These are phyloP conservation scores for Termitomyces bulborhizus DNA, from an alignment of 768 basidiomycete genomes.

Conservation along the genomic window DNA sequence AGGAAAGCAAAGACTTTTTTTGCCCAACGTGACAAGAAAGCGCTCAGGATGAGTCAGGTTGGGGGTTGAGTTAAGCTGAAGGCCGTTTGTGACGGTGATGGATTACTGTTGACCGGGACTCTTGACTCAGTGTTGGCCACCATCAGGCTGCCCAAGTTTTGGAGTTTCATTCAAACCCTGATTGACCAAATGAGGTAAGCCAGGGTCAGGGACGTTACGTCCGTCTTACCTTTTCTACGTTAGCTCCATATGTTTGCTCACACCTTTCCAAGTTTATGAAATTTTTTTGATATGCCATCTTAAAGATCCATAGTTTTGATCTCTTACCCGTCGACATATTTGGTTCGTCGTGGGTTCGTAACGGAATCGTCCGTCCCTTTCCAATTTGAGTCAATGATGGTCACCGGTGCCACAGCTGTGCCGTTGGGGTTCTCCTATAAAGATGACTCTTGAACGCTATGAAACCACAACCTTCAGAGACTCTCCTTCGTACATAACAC, in stretches of 20 bases:
- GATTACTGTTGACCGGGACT: neutral
- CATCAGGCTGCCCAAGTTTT: slow-evolving; percentile 15
- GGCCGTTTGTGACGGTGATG: neutral
- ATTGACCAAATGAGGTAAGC: slow-evolving; percentile 20
- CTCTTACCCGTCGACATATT: slow-evolving; percentile 22
- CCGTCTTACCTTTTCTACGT: slow-evolving; percentile 11
- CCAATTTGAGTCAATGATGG: slow-evolving; percentile 36
- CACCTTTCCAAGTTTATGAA: slow-evolving; percentile 17
- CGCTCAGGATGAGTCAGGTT: neutral
- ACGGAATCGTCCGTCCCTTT: slow-evolving; percentile 23
- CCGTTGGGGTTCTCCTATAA: slow-evolving; percentile 21
- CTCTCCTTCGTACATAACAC: slow-evolving; percentile 7
- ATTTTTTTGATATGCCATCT: slow-evolving; percentile 27
- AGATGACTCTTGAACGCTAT: slow-evolving; percentile 17
- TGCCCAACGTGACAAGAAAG: neutral
- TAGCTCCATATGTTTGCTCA: slow-evolving; percentile 25
- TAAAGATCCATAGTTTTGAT: slow-evolving; percentile 23
- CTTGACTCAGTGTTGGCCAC: neutral
- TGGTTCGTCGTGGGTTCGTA: slow-evolving; percentile 21
- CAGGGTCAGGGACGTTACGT: slow-evolving; percentile 23
- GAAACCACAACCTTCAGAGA: slow-evolving; percentile 25
- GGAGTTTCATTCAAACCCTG: slow-evolving; percentile 12
- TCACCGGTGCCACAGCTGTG: slow-evolving; percentile 22
- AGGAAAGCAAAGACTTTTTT: neutral
- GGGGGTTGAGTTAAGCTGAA: neutral